phyloP scores from a whole-genome alignment of 257 asterid species.

The Solanum etuberosum region DNA sequence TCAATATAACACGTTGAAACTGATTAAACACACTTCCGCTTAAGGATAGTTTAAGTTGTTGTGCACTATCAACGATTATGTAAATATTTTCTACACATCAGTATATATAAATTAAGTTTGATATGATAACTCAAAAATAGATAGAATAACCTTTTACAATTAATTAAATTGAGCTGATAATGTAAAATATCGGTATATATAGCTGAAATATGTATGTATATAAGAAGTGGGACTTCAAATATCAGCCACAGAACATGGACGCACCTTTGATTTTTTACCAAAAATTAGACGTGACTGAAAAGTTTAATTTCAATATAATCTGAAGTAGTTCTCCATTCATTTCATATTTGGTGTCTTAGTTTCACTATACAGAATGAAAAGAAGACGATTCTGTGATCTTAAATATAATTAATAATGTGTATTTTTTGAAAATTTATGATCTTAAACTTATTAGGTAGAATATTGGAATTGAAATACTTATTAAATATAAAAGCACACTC shows the following conservation, averaged over 20 bases:
- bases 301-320: background rate
- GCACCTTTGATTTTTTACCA: constrained; percentile 6
- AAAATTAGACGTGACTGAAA: background rate
- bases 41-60: background rate
- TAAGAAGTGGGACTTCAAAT: constrained; percentile 15
- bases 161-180: background rate
- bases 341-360: background rate
- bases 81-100: background rate
- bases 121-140: background rate
- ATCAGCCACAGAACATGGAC: constrained; percentile 43
- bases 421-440: no score
- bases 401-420: no score
- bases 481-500: background rate
- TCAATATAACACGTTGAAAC: background rate
- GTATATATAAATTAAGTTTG: background rate
- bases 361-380: no score
- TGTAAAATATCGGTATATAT: background rate
- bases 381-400: no score
- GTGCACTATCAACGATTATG: background rate
- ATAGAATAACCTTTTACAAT: background rate
- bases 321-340: background rate
- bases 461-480: background rate
- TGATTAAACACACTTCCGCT: background rate
- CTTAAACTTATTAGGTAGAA: background rate
- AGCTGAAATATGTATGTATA: background rate